Evolutionary conservation across 2,329 filamentous ascomycete species (phyloP).

Genomic region (Aschersonia sp.): DNA sequence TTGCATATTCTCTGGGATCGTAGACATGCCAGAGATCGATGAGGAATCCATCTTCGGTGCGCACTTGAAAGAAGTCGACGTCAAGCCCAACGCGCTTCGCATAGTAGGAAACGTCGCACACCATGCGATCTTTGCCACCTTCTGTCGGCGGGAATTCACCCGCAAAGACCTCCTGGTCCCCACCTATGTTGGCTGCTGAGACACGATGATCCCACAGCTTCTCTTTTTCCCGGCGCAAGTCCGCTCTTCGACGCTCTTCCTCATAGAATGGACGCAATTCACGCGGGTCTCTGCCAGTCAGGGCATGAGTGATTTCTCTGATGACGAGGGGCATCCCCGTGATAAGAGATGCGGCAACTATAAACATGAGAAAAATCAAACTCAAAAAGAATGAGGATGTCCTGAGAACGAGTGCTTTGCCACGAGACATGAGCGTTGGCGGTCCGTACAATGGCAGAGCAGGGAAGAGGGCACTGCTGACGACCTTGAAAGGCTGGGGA

Average conservation of each 20-base stretch:
- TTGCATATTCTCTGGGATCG: constrained; percentile 59
- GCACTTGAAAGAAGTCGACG: constrained; percentile 66
- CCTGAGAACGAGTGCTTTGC: constrained; percentile 54
- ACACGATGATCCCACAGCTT: constrained; percentile 44
- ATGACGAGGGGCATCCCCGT: constrained; percentile 44
- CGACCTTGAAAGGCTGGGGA: neutral
- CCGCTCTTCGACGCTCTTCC: constrained; percentile 51
- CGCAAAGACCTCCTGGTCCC: constrained; percentile 26
- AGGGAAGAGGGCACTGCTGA: constrained; percentile 69
- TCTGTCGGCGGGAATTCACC: constrained; percentile 60
- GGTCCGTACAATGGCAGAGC: constrained; percentile 72
- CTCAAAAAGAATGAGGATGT: constrained; percentile 62
- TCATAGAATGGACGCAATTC: constrained; percentile 51
- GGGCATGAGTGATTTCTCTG: constrained; percentile 31
- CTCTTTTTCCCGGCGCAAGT: constrained; percentile 40
- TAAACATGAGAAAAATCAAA: constrained; percentile 58
- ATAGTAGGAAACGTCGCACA: constrained; percentile 74
- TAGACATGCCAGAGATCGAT: constrained; percentile 83
- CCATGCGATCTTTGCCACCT: constrained; percentile 63
- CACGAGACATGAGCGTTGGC: constrained; percentile 45
- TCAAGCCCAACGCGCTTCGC: constrained; percentile 78
- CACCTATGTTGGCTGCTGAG: constrained; percentile 18
- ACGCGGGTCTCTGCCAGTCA: constrained; percentile 46
- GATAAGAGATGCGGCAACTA: constrained; percentile 61
- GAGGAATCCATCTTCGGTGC: constrained; percentile 89